These are phyloP conservation scores for Leersia perrieri DNA, from an alignment of 176 grass and related monocot species.

Conservation along the genomic window DNA sequence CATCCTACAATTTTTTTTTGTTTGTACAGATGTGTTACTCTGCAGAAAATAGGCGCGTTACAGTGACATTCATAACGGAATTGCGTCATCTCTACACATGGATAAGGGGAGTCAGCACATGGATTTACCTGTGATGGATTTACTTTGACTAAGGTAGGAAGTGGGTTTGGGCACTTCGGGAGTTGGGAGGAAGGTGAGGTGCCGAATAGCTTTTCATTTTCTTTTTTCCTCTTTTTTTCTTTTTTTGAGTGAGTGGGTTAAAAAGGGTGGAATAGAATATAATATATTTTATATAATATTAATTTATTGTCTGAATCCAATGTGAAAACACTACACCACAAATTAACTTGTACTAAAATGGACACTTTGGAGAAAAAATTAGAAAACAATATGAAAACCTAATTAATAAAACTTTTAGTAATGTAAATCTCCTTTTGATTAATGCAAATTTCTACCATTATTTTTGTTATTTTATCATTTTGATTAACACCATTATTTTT, in stretches of 20 bases:
- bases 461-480: not conserved
- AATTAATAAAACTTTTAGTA: too few relatives aligned
- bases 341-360: not conserved
- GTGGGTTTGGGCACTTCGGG: not conserved
- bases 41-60: not conserved
- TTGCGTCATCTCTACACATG: not conserved
- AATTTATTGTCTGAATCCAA: not conserved
- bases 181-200: not conserved
- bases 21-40: not conserved
- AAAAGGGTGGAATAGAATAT: too few relatives aligned
- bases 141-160: not conserved
- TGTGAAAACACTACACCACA: not conserved
- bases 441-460: too few relatives aligned
- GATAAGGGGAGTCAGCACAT: not conserved
- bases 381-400: not conserved
- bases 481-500: too few relatives aligned
- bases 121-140: not conserved
- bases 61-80: not conserved
- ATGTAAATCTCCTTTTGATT: too few relatives aligned
- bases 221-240: not conserved
- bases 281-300: not conserved
- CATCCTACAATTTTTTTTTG: not conserved
- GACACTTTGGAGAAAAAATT: not conserved
- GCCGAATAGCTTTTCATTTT: not conserved
- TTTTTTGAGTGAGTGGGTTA: not conserved